A percentile compares a stretch with the other conserved stretches of the same genome.
Conservation (phyloP, 805 yeast genomes). For the Schizosaccharomyces japonicus region DNA sequence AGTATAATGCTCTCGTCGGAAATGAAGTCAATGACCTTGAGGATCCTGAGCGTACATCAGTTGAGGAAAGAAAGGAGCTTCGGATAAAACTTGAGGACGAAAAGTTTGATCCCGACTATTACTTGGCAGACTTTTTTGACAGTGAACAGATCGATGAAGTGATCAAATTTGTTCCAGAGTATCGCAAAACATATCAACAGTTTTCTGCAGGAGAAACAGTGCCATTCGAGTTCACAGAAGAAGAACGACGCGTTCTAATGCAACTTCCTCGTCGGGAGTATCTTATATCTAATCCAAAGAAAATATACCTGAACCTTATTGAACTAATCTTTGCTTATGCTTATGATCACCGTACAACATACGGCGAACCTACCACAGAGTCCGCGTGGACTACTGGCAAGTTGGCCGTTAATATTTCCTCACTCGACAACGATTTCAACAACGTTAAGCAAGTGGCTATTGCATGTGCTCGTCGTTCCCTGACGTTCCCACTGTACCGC, state of each 20-base stretch:
- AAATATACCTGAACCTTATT: slow-evolving; percentile 38
- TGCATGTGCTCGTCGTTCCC: slow-evolving; percentile 45
- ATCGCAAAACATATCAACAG: neutral
- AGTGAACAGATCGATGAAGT: slow-evolving; percentile 29
- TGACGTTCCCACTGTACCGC: slow-evolving; percentile 61
- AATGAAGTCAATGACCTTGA: slow-evolving; percentile 77
- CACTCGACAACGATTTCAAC: slow-evolving; percentile 28
- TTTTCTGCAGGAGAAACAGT: neutral
- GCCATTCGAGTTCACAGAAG: slow-evolving; percentile 28
- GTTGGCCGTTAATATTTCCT: slow-evolving; percentile 51
- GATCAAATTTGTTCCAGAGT: slow-evolving; percentile 17
- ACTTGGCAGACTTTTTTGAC: slow-evolving; percentile 54
- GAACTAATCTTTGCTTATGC: slow-evolving; percentile 48
- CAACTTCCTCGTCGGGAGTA: slow-evolving; percentile 42
- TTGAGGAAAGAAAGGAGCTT: slow-evolving; percentile 38
- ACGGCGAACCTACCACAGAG: slow-evolving; percentile 51
- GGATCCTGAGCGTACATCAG: slow-evolving; percentile 47
- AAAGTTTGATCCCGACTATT: slow-evolving; percentile 72
- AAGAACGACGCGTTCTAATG: slow-evolving; percentile 44
- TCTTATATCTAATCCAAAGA: slow-evolving; percentile 29
- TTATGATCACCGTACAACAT: slow-evolving; percentile 54
- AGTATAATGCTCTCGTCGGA: slow-evolving; percentile 48
- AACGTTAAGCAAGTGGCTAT: slow-evolving; percentile 31
- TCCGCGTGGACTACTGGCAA: slow-evolving; percentile 90
- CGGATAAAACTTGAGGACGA: slow-evolving; percentile 42